Evolutionary conservation across 225 moss, liverwort and hornwort genomes (phyloP).

Genomic region (Pseudisothecium myosuroides): DNA sequence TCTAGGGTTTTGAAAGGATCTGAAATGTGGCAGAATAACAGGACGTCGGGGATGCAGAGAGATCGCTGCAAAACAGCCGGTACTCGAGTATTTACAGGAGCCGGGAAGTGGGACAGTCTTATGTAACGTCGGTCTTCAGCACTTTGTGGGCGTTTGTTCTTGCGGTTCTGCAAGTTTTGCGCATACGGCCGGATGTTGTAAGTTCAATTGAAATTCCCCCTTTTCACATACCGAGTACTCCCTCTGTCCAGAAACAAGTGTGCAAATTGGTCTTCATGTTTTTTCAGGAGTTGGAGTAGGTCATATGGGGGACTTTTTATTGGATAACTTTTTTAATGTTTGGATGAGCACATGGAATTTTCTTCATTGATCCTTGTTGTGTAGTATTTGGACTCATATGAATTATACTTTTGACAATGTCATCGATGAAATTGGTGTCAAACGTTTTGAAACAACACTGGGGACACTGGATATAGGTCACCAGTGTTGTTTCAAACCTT

Average conservation of each 20-base stretch:
- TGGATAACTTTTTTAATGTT: background rate
- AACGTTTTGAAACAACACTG: background rate
- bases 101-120: conserved; percentile 93
- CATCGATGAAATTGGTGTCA: background rate
- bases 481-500: background rate
- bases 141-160: conserved; percentile 66
- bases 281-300: background rate
- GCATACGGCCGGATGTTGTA: conserved; percentile 81
- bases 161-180: conserved; percentile 54
- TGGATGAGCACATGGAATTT: background rate
- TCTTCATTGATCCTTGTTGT: background rate
- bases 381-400: background rate
- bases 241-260: background rate
- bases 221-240: background rate
- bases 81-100: conserved; percentile 66
- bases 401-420: background rate
- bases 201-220: background rate
- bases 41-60: conserved; percentile 45
- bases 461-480: background rate
- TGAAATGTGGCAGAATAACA: conserved; percentile 66
- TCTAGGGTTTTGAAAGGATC: conserved; percentile 13
- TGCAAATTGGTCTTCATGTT: background rate
- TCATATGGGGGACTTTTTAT: background rate
- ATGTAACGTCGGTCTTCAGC: conserved; percentile 66
- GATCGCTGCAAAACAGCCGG: conserved; percentile 1